Evolutionary conservation across 306 rosid species (phyloP), one percentile per base, ranked within the genome.

Genomic region (Rosa persica): DNA sequence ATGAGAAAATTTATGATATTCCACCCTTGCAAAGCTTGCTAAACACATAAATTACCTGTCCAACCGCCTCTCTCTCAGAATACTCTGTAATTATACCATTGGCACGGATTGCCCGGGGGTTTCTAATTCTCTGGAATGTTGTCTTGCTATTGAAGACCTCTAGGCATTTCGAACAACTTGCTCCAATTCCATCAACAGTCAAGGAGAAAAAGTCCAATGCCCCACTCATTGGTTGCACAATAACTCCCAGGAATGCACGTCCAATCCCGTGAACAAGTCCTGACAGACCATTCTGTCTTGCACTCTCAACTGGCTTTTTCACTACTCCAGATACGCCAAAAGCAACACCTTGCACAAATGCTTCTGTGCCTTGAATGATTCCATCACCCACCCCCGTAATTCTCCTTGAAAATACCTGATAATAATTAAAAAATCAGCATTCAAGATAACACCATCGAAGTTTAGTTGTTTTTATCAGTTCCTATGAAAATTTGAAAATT

Each of bases 151-250:
- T 88, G 85, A 95, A 90, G 83, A 83, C 87, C 86, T 95, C 97
- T n/a, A 95, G 85, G 91, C 98, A 95, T 84, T 82, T 93, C 77
- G 99, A 86, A 83, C 92, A 95, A 82, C 99, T 95, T 64, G 96
- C 99, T 67, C 99, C 98, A 76, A 95, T 95, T 82, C 99, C 99
- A 83, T 93, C 98, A 66, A 95, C 97, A 77, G 98, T 95, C 86
- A 95, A 79, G 22, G 99, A 95, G 86, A 95, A 91, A 87, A 95
- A 95, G 82, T 95, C 98, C 74, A 95, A 89, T 70, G 97, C 99
- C 48, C 99, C 99, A 76, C 99, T 95, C 72, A 95, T 82, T 74
- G 99, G 99, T 79, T 95, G 99, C 75, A 93, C 98, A 80, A 95
- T 81, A 78, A 95, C 84, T 83, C 99, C 99, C 78, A 95, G 74